A percentile compares a stretch with the other conserved stretches of the same genome.
Evolutionary conservation across 2,329 filamentous ascomycete species (phyloP).

Genomic region (Botrytis hyacinthi): DNA sequence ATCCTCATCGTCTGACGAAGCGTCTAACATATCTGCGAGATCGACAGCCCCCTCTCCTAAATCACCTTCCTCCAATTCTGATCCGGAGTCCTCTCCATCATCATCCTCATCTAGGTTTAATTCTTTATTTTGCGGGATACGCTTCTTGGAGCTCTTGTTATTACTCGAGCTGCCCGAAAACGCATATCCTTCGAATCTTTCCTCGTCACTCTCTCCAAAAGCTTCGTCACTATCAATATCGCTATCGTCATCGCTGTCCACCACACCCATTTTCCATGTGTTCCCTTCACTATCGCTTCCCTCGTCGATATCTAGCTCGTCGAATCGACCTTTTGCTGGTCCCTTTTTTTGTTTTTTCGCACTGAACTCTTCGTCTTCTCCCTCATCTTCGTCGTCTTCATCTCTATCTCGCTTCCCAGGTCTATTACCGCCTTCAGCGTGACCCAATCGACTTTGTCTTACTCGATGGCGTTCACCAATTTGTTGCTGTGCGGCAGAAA

Average conservation of each 20-base stretch:
- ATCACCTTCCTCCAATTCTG: slow-evolving; percentile 67
- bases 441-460: slow-evolving; percentile 56
- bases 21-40: slow-evolving; percentile 30
- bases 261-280: slow-evolving; percentile 64
- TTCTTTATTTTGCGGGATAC: slow-evolving; percentile 45
- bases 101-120: slow-evolving; percentile 52
- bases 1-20: slow-evolving; percentile 73
- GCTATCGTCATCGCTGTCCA: slow-evolving; percentile 64
- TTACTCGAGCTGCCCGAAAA: slow-evolving; percentile 54
- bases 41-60: slow-evolving; percentile 45
- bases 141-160: slow-evolving; percentile 51
- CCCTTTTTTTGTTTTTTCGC: slow-evolving; percentile 39
- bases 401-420: slow-evolving; percentile 41
- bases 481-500: slow-evolving; percentile 61
- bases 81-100: slow-evolving; percentile 40
- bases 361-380: slow-evolving; percentile 41
- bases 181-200: slow-evolving; percentile 64
- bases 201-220: slow-evolving; percentile 69
- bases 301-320: slow-evolving; percentile 51
- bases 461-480: slow-evolving; percentile 53
- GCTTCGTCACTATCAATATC: slow-evolving; percentile 71
- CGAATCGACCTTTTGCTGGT: slow-evolving; percentile 35
- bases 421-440: slow-evolving; percentile 46
- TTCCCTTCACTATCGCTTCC: slow-evolving; percentile 70
- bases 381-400: slow-evolving; percentile 49